Evolutionary conservation across 345 rosid species (phyloP).

Genomic region (Corchorus olitorius): DNA sequence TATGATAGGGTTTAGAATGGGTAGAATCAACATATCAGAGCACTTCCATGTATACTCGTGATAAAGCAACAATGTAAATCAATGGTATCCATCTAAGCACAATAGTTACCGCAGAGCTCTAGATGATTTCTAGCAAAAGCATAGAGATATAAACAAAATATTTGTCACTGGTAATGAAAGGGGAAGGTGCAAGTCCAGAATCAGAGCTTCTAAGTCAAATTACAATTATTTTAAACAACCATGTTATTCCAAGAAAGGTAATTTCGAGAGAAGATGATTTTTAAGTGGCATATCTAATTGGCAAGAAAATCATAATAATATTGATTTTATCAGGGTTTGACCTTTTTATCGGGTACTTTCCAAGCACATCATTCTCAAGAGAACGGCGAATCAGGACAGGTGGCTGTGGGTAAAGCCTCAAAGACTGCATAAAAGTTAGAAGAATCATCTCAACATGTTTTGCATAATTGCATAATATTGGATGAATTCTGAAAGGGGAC

Average conservation of each 20-base stretch:
- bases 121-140: background rate
- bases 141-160: background rate
- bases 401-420: conserved; percentile 96
- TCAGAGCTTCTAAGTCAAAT: conserved; percentile 5
- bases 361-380: conserved; percentile 68
- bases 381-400: conserved; percentile 96
- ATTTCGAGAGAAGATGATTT: background rate
- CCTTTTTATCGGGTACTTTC: conserved; percentile 83
- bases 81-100: background rate
- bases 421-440: conserved; percentile 54
- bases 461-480: conserved; percentile 7
- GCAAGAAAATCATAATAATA: background rate
- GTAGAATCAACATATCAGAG: background rate
- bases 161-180: background rate
- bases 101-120: background rate
- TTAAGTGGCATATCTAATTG: background rate
- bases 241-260: background rate
- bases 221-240: background rate
- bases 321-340: conserved; percentile 18
- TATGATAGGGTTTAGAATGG: background rate
- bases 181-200: background rate
- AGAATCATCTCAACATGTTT: conserved; percentile 13
- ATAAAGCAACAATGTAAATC: background rate
- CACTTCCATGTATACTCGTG: background rate
- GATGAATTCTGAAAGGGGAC: background rate